Percentiles rank a stretch among this genome's conserved stretches.
Conservation (phyloP, 2,329 filamentous ascomycete species). For the Claviceps cyperi region DNA sequence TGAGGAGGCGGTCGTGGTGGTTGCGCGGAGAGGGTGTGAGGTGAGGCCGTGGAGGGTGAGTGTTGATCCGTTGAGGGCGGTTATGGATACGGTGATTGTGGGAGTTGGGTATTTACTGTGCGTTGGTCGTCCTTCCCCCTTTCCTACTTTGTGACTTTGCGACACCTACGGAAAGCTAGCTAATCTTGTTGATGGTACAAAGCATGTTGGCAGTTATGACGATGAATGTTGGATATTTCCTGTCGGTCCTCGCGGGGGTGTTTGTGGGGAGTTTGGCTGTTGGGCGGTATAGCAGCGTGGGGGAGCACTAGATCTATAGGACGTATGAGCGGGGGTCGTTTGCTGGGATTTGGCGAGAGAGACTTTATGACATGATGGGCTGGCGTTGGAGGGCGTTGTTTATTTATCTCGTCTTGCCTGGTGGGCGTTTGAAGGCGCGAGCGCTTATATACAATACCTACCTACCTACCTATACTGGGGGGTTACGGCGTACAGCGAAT, state of each 20-base stretch:
- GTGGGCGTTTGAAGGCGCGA: too few species aligned
- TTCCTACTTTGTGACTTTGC: neutral
- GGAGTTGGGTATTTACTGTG: constrained; percentile 77
- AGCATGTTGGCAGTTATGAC: constrained; percentile 93
- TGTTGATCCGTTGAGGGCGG: constrained; percentile 61
- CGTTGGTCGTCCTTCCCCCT: constrained; percentile 20
- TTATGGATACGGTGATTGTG: constrained; percentile 55
- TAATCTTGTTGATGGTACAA: too few species aligned
- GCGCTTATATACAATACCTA: too few species aligned
- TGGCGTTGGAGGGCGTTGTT: too few species aligned
- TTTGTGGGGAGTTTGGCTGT: constrained; percentile 78
- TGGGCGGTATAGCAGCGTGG: constrained; percentile 47
- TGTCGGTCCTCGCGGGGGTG: constrained; percentile 62
- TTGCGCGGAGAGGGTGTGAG: constrained; percentile 40
- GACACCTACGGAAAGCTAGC: too few species aligned
- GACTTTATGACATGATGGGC: too few species aligned
- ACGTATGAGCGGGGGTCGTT: neutral
- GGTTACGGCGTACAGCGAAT: too few species aligned
- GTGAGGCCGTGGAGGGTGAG: constrained; percentile 65
- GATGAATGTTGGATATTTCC: constrained; percentile 72
- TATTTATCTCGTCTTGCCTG: too few species aligned
- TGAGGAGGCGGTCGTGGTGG: constrained; percentile 66
- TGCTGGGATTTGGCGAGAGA: too few species aligned
- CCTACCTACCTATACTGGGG: too few species aligned
- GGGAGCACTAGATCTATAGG: constrained; percentile 26